Evolutionary conservation across 2,329 filamentous ascomycete genomes (phyloP), one percentile per base, ranked within the genome.

Genomic region (Trichophyton simii): DNA sequence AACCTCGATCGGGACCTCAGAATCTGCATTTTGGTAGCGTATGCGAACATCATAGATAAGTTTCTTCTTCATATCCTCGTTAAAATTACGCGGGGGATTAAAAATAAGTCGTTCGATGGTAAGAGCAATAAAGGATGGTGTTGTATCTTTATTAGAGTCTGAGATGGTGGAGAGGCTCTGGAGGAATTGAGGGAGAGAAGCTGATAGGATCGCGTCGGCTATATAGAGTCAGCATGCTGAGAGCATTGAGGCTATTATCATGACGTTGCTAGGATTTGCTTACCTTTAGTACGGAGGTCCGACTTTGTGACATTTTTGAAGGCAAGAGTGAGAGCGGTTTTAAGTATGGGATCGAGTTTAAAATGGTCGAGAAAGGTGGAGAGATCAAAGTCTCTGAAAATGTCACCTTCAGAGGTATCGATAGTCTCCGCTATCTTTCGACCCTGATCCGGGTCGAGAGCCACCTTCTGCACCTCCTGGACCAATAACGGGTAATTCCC

Each of bases 321-420:
- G 3, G 92, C 90, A 62, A 96, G 79, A 58, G 90, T 89, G 65
- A 99, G 81, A 64, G 95, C 83, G 46, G 89, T 89, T 79, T 95
- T 95, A 69, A 91, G 85, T 55, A 96, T 75, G 8, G 90, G 85
- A 76, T 96, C 91, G 60, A 96, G 81, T 72, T 91, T 91, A 79
- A 99, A 99, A 73, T 97, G 91, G 65, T 95, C 88, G 80, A 97
- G 86, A 72, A 99, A 97, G 1, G 88, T 89, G 1, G 89, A 88
- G n/a, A 99, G 82, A 72, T 99, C 92, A 69, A 99, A 96, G 72
- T 97, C 92, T 62, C 91, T 87, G 73, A 96, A 96, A 63, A 96
- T 84, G 68, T 99, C 92, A 68, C 94, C 91, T 67, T 94, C 92
- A 20, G 86, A 89, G 1, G 86, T 87, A 74, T 96, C 91, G 71